A percentile compares a stretch with the other conserved stretches of the same genome.
These are phyloP conservation scores for Candida montana DNA, from an alignment of 805 yeast species.

Conservation along the genomic window DNA sequence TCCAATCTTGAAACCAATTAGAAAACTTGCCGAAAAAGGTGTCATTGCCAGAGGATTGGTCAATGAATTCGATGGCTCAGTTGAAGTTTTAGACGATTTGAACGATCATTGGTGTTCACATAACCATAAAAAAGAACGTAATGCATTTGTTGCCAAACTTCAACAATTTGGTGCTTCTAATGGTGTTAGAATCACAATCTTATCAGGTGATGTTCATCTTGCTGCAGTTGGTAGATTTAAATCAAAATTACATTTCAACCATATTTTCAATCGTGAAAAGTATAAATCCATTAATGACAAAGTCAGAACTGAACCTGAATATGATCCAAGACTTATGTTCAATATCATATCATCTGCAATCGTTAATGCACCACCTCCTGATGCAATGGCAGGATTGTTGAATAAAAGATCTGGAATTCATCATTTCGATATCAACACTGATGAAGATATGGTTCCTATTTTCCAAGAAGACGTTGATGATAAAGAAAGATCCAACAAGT, in stretches of 20 bases:
- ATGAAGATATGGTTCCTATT: constrained; percentile 77
- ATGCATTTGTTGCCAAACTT: constrained; percentile 54
- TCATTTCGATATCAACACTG: constrained; percentile 56
- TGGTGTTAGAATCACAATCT: constrained; percentile 73
- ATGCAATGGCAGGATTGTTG: constrained; percentile 71
- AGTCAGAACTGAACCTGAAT: constrained; percentile 46
- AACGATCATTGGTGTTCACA: constrained; percentile 96
- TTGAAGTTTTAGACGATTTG: constrained; percentile 87
- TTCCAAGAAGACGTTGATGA: constrained; percentile 60
- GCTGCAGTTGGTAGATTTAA: constrained; percentile 78
- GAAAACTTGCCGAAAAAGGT: constrained; percentile 55
- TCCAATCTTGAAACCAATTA: constrained; percentile 55
- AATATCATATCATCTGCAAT: constrained; percentile 89
- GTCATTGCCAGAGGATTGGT: constrained; percentile 66
- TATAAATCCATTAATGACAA: constrained; percentile 34
- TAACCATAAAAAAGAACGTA: constrained; percentile 83
- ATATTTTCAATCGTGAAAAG: constrained; percentile 30
- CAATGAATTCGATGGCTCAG: constrained; percentile 87
- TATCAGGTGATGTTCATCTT: constrained; percentile 92
- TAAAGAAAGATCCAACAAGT: constrained; percentile 38
- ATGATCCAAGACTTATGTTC: constrained; percentile 71
- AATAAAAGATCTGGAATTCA: constrained; percentile 62
- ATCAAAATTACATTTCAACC: constrained; percentile 44
- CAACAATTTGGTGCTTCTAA: constrained; percentile 59
- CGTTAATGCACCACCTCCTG: constrained; percentile 89